Evolutionary conservation across 164 flowering plant genomes (phyloP).

Genomic region (Nelumbo lutea): DNA sequence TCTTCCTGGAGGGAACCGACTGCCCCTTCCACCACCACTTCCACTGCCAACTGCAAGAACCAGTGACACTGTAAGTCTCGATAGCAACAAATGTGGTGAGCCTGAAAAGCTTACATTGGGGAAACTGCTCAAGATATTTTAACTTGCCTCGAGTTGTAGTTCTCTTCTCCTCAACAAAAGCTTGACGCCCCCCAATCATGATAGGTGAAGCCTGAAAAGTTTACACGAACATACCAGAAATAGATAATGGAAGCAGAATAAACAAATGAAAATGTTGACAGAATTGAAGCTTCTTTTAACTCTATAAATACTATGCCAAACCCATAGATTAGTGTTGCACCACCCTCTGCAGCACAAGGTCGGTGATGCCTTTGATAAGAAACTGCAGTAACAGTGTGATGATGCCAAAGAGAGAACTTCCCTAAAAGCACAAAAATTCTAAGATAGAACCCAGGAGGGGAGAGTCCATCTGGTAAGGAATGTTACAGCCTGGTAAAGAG

Average conservation of each 20-base stretch:
- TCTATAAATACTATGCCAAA: too few relatives aligned
- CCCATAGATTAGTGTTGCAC: too few relatives aligned
- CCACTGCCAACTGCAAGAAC: constrained; percentile 47
- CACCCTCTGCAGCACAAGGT: too few relatives aligned
- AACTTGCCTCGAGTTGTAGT: constrained; percentile 42
- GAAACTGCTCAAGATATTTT: background rate
- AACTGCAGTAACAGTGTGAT: too few relatives aligned
- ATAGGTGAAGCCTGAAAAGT: constrained; percentile 54
- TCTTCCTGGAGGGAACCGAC: constrained; percentile 45
- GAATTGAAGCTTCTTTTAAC: too few relatives aligned
- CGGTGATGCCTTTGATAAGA: too few relatives aligned
- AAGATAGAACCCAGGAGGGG: too few relatives aligned
- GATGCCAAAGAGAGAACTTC: too few relatives aligned
- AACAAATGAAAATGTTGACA: too few relatives aligned
- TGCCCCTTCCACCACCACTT: constrained; percentile 53
- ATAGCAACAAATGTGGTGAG: background rate
- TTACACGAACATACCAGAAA: background rate
- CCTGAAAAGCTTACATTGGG: background rate
- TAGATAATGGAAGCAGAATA: background rate
- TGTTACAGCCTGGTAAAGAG: too few relatives aligned
- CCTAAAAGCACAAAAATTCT: too few relatives aligned
- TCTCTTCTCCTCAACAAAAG: constrained; percentile 43
- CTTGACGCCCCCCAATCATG: constrained; percentile 37
- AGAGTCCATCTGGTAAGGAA: too few relatives aligned
- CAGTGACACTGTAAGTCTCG: constrained; percentile 9